These are phyloP conservation scores for Zizania latifolia DNA, from an alignment of 176 grass and related monocot genomes.

Conservation along the genomic window DNA sequence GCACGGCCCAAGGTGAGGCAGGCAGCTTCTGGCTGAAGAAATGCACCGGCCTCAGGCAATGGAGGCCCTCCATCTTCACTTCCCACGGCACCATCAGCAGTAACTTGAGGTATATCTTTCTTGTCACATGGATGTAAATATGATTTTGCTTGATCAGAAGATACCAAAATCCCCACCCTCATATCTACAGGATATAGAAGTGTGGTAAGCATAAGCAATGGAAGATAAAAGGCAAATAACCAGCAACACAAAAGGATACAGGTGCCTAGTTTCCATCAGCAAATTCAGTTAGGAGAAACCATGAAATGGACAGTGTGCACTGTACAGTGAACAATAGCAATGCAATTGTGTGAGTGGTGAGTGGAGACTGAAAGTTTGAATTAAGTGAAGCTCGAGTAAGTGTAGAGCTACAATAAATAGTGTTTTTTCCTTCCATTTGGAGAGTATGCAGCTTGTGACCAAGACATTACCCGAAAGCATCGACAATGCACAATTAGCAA, in stretches of 20 bases:
- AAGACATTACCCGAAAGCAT: neutral
- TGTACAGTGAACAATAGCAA: neutral
- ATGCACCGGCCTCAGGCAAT: constrained; percentile 12
- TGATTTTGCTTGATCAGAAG: neutral
- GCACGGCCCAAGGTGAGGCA: constrained; percentile 48
- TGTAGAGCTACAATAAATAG: neutral
- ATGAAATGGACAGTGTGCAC: neutral
- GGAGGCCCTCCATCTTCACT: constrained; percentile 19
- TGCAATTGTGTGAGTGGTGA: neutral
- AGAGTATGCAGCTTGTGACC: neutral
- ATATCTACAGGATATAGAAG: constrained; percentile 28
- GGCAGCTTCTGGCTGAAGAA: constrained; percentile 29
- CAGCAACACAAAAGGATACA: neutral
- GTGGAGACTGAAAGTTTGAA: neutral
- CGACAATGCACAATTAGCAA: too few relatives aligned
- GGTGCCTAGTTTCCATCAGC: neutral
- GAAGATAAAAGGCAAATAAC: neutral
- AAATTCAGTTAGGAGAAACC: neutral
- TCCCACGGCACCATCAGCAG: neutral
- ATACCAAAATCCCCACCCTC: constrained; percentile 7
- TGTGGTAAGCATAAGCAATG: neutral
- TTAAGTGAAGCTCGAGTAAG: neutral
- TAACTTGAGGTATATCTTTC: constrained; percentile 19
- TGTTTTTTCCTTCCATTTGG: neutral
- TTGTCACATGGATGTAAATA: constrained; percentile 17